These are phyloP conservation scores for Pyrenochaeta sp. DNA, from an alignment of 2,329 filamentous ascomycete genomes.

Conservation along the genomic window DNA sequence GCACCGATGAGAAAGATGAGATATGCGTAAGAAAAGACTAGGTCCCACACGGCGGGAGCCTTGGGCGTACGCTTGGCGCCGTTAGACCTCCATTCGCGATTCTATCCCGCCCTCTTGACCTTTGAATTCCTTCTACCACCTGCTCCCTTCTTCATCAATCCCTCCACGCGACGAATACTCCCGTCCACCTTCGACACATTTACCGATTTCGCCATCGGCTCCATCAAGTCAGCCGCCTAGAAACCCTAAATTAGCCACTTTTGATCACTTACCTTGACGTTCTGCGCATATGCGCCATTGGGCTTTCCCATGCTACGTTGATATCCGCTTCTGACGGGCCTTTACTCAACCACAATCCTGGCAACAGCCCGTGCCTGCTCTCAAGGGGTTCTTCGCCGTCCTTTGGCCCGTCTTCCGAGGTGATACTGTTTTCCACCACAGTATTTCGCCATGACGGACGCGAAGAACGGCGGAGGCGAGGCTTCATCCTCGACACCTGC, in stretches of 20 bases:
- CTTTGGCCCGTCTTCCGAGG: slow-evolving; percentile 23
- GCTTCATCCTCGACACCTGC: slow-evolving; percentile 39
- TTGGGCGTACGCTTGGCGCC: slow-evolving; percentile 27
- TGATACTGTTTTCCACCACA: slow-evolving; percentile 28
- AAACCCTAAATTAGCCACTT: slow-evolving; percentile 20
- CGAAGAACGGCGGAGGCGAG: slow-evolving; percentile 48
- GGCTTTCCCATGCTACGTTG: slow-evolving; percentile 47
- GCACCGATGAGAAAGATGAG: slow-evolving; percentile 28
- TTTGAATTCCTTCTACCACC: slow-evolving; percentile 37
- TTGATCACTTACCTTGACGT: slow-evolving; percentile 26
- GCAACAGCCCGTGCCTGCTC: slow-evolving; percentile 34
- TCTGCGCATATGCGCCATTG: slow-evolving; percentile 46
- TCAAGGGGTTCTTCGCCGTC: slow-evolving; percentile 31
- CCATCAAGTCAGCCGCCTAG: slow-evolving; percentile 19
- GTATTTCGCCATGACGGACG: slow-evolving; percentile 46
- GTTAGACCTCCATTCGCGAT: slow-evolving; percentile 25
- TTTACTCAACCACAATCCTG: slow-evolving; percentile 36
- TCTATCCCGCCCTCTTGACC: slow-evolving; percentile 25
- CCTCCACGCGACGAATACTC: slow-evolving; percentile 22
- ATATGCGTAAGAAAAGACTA: slow-evolving; percentile 36
- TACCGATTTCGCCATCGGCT: slow-evolving; percentile 26
- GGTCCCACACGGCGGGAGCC: slow-evolving; percentile 31
- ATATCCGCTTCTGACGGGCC: slow-evolving; percentile 43
- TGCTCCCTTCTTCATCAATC: slow-evolving; percentile 28
- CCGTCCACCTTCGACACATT: slow-evolving; percentile 14